phyloP scores from a whole-genome alignment of 345 rosid species.

The Reutealis trisperma region DNA sequence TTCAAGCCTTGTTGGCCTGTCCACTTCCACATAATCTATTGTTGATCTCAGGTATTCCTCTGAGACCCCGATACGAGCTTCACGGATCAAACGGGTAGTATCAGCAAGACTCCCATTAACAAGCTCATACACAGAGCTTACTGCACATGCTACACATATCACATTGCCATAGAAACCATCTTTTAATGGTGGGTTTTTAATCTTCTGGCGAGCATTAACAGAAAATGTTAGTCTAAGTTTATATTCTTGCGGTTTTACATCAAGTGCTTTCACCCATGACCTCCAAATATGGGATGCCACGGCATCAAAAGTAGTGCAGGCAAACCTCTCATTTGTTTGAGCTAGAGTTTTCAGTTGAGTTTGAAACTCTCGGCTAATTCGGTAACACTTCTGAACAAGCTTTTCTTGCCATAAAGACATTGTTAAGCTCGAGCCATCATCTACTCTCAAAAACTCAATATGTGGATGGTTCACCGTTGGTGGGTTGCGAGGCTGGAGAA shows the following conservation, averaged over 20 bases:
- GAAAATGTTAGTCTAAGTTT: constrained; percentile 84
- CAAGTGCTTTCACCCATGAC: constrained; percentile 90
- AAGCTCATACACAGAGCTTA: constrained; percentile 59
- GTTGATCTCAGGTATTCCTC: constrained; percentile 80
- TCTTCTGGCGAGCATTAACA: constrained; percentile 70
- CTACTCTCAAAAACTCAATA: constrained; percentile 63
- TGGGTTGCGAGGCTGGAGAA: constrained; percentile 67
- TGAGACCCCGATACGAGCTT: constrained; percentile 59
- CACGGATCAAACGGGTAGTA: constrained; percentile 55
- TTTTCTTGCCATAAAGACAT: constrained; percentile 62
- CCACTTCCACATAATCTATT: constrained; percentile 62
- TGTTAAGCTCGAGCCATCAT: constrained; percentile 70
- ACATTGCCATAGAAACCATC: constrained; percentile 81
- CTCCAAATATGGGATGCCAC: constrained; percentile 92
- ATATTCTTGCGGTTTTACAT: constrained; percentile 64
- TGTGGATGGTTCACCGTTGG: constrained; percentile 62
- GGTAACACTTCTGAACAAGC: constrained; percentile 74
- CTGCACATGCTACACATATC: constrained; percentile 78
- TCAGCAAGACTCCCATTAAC: constrained; percentile 46
- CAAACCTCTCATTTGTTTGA: constrained; percentile 34
- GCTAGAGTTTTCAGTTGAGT: constrained; percentile 57
- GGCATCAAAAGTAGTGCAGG: constrained; percentile 76
- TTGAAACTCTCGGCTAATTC: constrained; percentile 67
- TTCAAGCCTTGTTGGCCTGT: constrained; percentile 76
- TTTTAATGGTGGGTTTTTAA: constrained; percentile 53